Conservation (phyloP, 2,329 filamentous ascomycete genomes). For the Ophiostoma sp. region DNA sequence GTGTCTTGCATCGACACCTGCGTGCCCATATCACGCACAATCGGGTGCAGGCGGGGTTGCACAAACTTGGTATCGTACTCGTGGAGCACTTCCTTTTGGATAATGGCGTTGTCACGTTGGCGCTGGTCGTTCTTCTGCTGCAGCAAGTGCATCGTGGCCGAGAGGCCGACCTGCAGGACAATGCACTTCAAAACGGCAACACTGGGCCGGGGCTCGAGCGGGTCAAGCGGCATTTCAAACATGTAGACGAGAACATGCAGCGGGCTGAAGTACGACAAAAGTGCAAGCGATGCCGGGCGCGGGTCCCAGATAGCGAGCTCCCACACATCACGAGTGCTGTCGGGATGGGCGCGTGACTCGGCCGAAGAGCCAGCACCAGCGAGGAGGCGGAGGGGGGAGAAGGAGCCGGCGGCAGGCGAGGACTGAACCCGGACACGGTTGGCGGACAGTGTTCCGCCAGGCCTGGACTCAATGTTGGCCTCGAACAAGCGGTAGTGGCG, state of each 20-base stretch:
- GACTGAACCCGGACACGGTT: conserved; percentile 84
- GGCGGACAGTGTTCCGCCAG: conserved; percentile 74
- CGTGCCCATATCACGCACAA: conserved; percentile 71
- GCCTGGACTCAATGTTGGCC: conserved; percentile 68
- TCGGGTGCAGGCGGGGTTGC: conserved; percentile 77
- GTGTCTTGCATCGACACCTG: conserved; percentile 58
- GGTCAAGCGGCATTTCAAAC: conserved; percentile 73
- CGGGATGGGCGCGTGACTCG: conserved; percentile 78
- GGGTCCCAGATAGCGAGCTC: conserved; percentile 93
- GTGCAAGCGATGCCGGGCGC: conserved; percentile 69
- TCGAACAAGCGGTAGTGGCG: conserved; percentile 91
- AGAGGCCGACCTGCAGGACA: conserved; percentile 68
- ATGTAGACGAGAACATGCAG: conserved; percentile 88
- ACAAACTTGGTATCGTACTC: conserved; percentile 97
- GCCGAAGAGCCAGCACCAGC: conserved; percentile 66
- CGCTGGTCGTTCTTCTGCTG: conserved; percentile 75
- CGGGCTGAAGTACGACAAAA: conserved; percentile 90
- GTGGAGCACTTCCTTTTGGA: conserved; percentile 86
- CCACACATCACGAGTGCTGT: conserved; percentile 83
- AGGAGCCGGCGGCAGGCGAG: conserved; percentile 66
- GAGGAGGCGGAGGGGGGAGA: conserved; percentile 75
- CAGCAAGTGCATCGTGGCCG: conserved; percentile 68
- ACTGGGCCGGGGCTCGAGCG: conserved; percentile 74
- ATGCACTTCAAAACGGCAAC: conserved; percentile 79
- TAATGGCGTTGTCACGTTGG: conserved; percentile 73